Percentiles rank a stretch among this genome's conserved stretches.
Evolutionary conservation across 768 basidiomycete species (phyloP).

Genomic region (Boletales sp.): DNA sequence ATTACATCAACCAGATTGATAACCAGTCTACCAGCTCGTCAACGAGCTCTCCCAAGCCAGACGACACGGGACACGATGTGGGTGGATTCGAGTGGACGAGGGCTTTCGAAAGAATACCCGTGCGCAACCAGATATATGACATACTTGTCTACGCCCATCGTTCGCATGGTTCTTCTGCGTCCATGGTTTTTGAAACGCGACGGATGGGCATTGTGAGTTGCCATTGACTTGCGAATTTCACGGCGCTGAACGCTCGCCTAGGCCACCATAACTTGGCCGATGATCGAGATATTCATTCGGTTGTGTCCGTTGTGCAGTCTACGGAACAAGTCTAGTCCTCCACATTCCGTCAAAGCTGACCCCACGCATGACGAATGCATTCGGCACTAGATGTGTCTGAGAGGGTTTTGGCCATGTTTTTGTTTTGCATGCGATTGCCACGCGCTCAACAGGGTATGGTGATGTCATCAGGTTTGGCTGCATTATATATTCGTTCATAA

Average conservation of each 20-base stretch:
- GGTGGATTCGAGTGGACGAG: constrained; percentile 32
- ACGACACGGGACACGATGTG: constrained; percentile 17
- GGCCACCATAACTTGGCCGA: constrained; percentile 70
- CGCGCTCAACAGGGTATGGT: neutral
- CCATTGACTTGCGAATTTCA: neutral
- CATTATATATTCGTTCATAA: constrained; percentile 11
- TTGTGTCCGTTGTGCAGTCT: constrained; percentile 55
- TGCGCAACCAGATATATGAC: constrained; percentile 66
- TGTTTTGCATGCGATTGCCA: neutral
- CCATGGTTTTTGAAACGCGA: constrained; percentile 54
- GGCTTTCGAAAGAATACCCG: constrained; percentile 61
- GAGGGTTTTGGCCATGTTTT: neutral
- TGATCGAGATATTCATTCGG: constrained; percentile 63
- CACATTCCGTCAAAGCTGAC: constrained; percentile 20
- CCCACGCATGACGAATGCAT: constrained; percentile 15
- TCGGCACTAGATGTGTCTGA: constrained; percentile 14
- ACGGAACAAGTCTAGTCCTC: constrained; percentile 33
- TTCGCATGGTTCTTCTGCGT: constrained; percentile 48
- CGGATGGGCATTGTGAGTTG: constrained; percentile 57
- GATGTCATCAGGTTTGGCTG: constrained; percentile 2
- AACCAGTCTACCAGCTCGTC: constrained; percentile 4
- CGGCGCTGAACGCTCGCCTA: constrained; percentile 24
- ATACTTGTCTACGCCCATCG: constrained; percentile 65
- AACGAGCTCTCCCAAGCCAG: constrained; percentile 16
- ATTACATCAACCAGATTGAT: constrained; percentile 42